Base-by-base conservation (phyloP, 2,329 filamentous ascomycete species). In the Aspergillus brunneoviolaceus region DNA sequence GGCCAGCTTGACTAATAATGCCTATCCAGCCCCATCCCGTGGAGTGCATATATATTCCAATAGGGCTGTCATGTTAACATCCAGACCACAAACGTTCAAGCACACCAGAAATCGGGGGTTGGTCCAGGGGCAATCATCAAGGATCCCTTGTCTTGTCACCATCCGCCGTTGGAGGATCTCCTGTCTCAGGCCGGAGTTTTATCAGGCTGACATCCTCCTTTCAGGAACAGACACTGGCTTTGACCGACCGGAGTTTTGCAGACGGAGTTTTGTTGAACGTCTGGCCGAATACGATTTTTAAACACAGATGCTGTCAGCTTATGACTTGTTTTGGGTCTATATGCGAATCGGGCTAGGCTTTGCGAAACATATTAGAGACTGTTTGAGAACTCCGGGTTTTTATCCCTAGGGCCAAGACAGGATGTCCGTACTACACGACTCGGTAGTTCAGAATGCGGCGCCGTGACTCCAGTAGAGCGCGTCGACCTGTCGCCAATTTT, bases 191-290 rank as follows among this genome's bases (percentile, higher is more conserved):
- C n/a, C 48, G 54, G 35, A 60, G 49, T 55, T 52, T 31, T n/a
- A 47, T 21, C 31, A 52, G 35, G 25, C 39, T 45, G 5, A 42
- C 25, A 42, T 14, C 6, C 31, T 5, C 23, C n/a, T 21, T 29
- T n/a, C 27, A 27, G 19, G 16, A 12, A 16, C 16, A 49, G 11
- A 29, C 50, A 25, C 27, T 48, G 49, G 16, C 39, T 42, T 39
- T 48, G 19, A 16, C 19, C 53, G 51, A 23, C 60, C 65, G 65
- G 63, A 67, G 62, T 62, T 65, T 65, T 55, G 51, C 39, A 52
- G 50, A 59, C 62, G 60, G 62, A 65, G 59, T 62, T 58, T 62
- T 53, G 35, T 21, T 12, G 29, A 35, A 54, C 58, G 60, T 33
- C 48, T 42, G 58, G 62, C 33, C 45, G 35, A 35, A 25, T n/a